Evolutionary conservation across 192 early-diverging fungal species (phyloP), one percentile per base, ranked within the genome.

Genomic region (Pilobolus umbonatus): DNA sequence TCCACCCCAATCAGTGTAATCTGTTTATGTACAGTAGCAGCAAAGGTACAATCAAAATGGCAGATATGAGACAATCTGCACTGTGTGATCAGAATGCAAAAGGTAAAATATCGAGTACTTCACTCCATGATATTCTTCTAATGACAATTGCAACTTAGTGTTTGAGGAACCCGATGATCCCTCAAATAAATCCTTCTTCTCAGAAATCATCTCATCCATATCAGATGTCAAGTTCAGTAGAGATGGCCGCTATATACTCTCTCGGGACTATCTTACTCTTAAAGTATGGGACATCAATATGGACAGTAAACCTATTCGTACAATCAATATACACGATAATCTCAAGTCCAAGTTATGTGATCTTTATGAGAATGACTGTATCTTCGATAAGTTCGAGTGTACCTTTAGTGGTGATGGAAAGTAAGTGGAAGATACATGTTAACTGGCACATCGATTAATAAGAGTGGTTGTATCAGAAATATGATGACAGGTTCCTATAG

Each of bases 341-440:
- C 77, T 99, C 30, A 83, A 88, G 73, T 85, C 87, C 73, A 97
- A 96, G 73, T 80, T 99, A 39, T 99, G 97, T 75, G 97, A 99
- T 65, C 75, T 99, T 15, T 99, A 99, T 80, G 96, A 99, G 66
- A 99, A 96, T 77, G 96, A 99, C 74, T 96, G 93, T 71, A 99
- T 99, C 71, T 99, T 99, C 80, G 97, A 99, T 84, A 99, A 99
- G 78, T 99, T 99, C 62, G 97, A 99, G 75, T 98, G 95, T 79
- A 94, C 85, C 34, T 93, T 98, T 62, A 94, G 92, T 72, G 95
- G 93, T 32, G 87, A 95, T 70, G 94, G 94, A 69, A 79, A 80
- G 88, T 95, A 85, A 47, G 89, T 80, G 2, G 5, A 53, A 15
- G 31, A 24, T 22, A 46, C 3, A 25, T 22, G 28, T 24, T 8